These are phyloP conservation scores for Phaffomyces opuntiae DNA, from an alignment of 805 yeast genomes.

Conservation along the genomic window DNA sequence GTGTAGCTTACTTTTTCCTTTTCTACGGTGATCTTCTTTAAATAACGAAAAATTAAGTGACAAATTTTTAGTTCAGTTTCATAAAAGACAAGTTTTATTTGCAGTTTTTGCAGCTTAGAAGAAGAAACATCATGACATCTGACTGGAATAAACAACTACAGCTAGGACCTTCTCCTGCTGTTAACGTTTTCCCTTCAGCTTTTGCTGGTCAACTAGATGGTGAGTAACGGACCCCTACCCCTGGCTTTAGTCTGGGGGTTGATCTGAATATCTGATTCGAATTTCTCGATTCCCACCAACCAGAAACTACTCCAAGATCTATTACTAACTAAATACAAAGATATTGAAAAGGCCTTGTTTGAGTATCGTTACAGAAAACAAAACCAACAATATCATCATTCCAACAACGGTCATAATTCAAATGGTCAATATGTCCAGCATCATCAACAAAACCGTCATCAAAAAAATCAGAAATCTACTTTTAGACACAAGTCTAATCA, in stretches of 20 bases:
- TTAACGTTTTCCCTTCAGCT: background rate
- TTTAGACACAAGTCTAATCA: background rate
- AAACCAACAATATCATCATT: slow-evolving; percentile 8
- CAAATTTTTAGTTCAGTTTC: no score
- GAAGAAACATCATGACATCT: background rate
- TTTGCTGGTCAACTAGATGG: slow-evolving; percentile 7
- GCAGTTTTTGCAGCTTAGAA: background rate
- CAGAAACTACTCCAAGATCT: no score
- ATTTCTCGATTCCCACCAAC: no score
- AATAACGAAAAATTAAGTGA: background rate
- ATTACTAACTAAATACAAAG: slow-evolving; percentile 10
- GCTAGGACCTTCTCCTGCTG: background rate
- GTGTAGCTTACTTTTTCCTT: background rate
- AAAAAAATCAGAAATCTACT: background rate
- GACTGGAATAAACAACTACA: slow-evolving; percentile 1
- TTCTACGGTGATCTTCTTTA: no score
- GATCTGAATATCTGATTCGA: background rate
- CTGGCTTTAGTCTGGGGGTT: background rate
- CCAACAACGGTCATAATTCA: background rate
- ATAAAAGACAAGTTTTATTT: no score
- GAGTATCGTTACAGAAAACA: slow-evolving; percentile 20
- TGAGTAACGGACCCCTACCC: background rate
- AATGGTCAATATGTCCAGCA: no score
- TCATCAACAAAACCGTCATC: background rate
- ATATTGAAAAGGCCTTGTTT: slow-evolving; percentile 20